Conservation (phyloP, 805 yeast species). For the Saturnispora dispora region DNA sequence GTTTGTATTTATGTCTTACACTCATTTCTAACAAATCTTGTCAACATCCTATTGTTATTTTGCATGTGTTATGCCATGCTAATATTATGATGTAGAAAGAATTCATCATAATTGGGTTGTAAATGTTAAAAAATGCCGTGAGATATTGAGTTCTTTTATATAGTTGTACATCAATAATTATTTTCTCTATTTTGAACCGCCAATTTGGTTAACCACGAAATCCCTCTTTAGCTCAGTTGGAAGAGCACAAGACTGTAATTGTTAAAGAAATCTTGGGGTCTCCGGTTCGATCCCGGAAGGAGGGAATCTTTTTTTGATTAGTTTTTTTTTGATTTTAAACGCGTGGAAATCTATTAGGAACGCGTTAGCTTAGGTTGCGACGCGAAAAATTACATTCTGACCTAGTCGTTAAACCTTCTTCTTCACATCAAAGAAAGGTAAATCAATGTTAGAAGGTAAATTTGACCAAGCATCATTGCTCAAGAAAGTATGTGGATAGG, state of each 20-base stretch:
- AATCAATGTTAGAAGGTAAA: slow-evolving; percentile 93
- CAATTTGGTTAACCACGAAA: not conserved
- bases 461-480: slow-evolving; percentile 86
- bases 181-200: too few relatives aligned
- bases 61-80: too few relatives aligned
- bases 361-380: not conserved
- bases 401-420: not conserved
- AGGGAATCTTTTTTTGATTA: slow-evolving; percentile 9
- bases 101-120: too few relatives aligned
- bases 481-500: slow-evolving; percentile 48
- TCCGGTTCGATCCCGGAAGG: slow-evolving; percentile 21
- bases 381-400: not conserved
- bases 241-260: slow-evolving; percentile 19
- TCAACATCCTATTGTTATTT: too few relatives aligned
- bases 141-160: too few relatives aligned
- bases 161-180: too few relatives aligned
- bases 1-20: too few relatives aligned
- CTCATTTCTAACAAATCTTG: too few relatives aligned
- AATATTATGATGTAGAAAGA: too few relatives aligned
- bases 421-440: not conserved
- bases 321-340: not conserved
- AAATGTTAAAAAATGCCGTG: too few relatives aligned
- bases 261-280: slow-evolving; percentile 16
- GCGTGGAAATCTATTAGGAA: not conserved
- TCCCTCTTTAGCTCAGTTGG: slow-evolving; percentile 20